Base-by-base conservation (phyloP, 768 basidiomycete species). In the Neoboletus subvelutipes region DNA sequence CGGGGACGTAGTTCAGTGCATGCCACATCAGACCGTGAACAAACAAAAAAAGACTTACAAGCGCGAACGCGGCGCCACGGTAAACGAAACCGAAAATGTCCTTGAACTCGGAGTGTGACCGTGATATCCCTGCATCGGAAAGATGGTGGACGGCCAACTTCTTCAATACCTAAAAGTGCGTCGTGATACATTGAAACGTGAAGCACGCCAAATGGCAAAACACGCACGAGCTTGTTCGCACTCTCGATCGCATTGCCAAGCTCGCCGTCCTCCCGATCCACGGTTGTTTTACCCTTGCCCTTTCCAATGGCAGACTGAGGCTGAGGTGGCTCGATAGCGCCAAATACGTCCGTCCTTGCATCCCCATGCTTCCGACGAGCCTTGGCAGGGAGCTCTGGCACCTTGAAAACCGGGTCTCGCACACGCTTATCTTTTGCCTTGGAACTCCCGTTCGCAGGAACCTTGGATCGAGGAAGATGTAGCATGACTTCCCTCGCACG, bases 141-240 rank as follows among this genome's bases (percentile, higher is more conserved):
- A 79, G 71, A 34, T 65, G 67, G 10, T 64, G 70, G 10, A 73
- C 73, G 9, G 76, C 68, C 24, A 72, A 61, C 50, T 70, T 73
- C 68, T 80, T 80, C 26, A 81, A 61, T 41, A 72, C 66, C 80
- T 63, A 28, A 12, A 28, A n/a, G 3, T n/a, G n/a, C 33, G 18
- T 52, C 24, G 18, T 12, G 20, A 49, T 24, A 29, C 22, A 8
- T 28, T 1, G 17, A 56, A 22, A 29, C 2, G 17, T 24, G 5
- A 26, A n/a, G 20, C 24, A 17, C 13, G 28, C 10, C 45, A 33
- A 54, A 40, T 12, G 46, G 15, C 12, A n/a, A 40, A 22, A 49
- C 20, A 70, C 78, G 63, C 59, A 88, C 87, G 58, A 77, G 78
- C 69, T 85, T 88, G 65, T 88, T 89, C 6, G 77, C 74, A 62